A percentile compares a stretch with the other conserved stretches of the same genome.
These are phyloP conservation scores for Daphne laureola DNA, from an alignment of 441 rosid species.

Conservation along the genomic window DNA sequence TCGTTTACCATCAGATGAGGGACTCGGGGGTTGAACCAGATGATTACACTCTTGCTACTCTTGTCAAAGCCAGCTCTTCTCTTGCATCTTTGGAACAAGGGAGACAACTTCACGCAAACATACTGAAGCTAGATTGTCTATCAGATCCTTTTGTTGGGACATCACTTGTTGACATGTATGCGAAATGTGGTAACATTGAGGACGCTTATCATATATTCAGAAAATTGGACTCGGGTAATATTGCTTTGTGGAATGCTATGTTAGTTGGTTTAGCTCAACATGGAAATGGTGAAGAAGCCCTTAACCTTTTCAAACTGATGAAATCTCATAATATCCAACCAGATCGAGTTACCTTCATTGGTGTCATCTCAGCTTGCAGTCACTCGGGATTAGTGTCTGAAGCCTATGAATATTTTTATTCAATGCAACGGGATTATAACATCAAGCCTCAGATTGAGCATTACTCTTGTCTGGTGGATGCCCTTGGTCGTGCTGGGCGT, in stretches of 20 bases:
- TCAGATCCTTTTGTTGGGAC: conserved; percentile 30
- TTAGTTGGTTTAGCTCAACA: conserved; percentile 39
- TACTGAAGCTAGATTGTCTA: conserved; percentile 27
- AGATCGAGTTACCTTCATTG: conserved; percentile 32
- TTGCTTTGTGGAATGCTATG: conserved; percentile 35
- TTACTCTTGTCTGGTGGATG: conserved; percentile 38
- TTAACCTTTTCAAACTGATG: conserved; percentile 26
- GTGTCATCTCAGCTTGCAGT: conserved; percentile 35
- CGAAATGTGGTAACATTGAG: conserved; percentile 36
- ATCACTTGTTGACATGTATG: conserved; percentile 43
- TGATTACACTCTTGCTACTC: conserved; percentile 36
- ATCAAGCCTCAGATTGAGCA: conserved; percentile 37
- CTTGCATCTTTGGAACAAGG: conserved; percentile 35
- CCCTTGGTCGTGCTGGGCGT: conserved; percentile 37
- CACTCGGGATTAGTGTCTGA: conserved; percentile 37
- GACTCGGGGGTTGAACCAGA: conserved; percentile 31
- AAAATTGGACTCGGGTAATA: conserved; percentile 18
- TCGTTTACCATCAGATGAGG: conserved; percentile 35
- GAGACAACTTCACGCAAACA: conserved; percentile 34
- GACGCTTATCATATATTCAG: conserved; percentile 28
- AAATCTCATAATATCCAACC: conserved; percentile 24
- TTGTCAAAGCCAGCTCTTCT: conserved; percentile 35
- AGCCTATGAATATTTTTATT: conserved; percentile 20
- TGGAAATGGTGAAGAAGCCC: conserved; percentile 38
- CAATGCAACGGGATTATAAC: conserved; percentile 26